phyloP scores from a whole-genome alignment of 1,139 yeast species.

The Pichia sp. region DNA sequence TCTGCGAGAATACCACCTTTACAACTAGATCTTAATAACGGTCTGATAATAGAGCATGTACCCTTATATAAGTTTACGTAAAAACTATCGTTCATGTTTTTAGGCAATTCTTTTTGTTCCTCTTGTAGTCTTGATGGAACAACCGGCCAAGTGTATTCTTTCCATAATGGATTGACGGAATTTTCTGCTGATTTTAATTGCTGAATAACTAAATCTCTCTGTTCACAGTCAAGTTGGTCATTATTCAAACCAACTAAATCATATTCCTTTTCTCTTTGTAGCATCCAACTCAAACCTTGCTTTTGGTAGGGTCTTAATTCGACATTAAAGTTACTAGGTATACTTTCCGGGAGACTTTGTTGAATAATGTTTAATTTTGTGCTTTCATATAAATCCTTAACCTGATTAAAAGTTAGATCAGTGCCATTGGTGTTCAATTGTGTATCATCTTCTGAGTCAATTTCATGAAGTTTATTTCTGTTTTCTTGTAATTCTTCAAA shows the following conservation, averaged over 20 bases:
- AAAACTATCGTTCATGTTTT: constrained; percentile 33
- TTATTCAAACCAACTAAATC: constrained; percentile 34
- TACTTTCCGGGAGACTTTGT: constrained; percentile 50
- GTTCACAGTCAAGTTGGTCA: constrained; percentile 16
- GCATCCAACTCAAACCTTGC: constrained; percentile 81
- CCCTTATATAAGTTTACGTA: constrained; percentile 84
- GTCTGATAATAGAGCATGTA: constrained; percentile 64
- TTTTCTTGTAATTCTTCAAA: constrained; percentile 1
- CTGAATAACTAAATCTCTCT: constrained; percentile 21
- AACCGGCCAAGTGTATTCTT: constrained; percentile 68
- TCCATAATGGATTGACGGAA: constrained; percentile 83
- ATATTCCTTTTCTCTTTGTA: constrained; percentile 55
- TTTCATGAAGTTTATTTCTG: constrained; percentile 5
- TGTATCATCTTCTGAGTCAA: constrained; percentile 6
- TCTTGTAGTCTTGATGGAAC: constrained; percentile 11
- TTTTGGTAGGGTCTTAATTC: constrained; percentile 66
- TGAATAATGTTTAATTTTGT: constrained; percentile 48
- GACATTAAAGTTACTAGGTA: constrained; percentile 57
- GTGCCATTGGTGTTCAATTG: too few relatives aligned
- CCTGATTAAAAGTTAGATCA: constrained; percentile 59
- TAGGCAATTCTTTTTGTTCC: neutral
- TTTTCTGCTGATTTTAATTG: constrained; percentile 33
- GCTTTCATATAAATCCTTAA: constrained; percentile 66
- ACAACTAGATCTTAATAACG: constrained; percentile 50
- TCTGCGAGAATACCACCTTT: constrained; percentile 93